Evolutionary conservation across 805 yeast species (phyloP).

Genomic region (Saccharomyces paradoxus): DNA sequence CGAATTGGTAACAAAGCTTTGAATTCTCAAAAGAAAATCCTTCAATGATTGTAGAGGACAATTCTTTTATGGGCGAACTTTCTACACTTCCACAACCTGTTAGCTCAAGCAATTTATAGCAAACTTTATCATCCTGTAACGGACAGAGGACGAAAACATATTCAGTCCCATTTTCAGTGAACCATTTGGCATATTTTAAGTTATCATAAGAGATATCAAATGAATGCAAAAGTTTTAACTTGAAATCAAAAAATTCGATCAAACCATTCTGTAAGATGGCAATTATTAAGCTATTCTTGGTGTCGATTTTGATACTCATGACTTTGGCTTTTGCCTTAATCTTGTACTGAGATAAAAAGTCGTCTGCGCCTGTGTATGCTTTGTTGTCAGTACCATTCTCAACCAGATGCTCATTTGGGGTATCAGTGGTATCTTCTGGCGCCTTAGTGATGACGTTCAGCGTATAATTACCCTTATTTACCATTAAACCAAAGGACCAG

Average conservation of each 20-base stretch:
- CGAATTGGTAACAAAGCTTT: conserved; percentile 23
- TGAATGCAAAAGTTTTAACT: conserved; percentile 19
- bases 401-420: conserved; percentile 8
- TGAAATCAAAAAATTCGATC: conserved; percentile 22
- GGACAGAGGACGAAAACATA: conserved; percentile 19
- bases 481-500: conserved; percentile 21
- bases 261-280: conserved; percentile 25
- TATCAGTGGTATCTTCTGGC: not conserved
- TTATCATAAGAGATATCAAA: conserved; percentile 18
- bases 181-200: conserved; percentile 17
- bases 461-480: conserved; percentile 13
- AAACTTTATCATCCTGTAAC: conserved; percentile 15
- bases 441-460: conserved; percentile 15
- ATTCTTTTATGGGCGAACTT: conserved; percentile 14
- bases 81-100: conserved; percentile 4
- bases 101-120: conserved; percentile 21
- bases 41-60: conserved; percentile 22
- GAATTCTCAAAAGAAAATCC: conserved; percentile 12
- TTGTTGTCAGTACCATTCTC: conserved; percentile 7
- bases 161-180: conserved; percentile 11
- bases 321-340: conserved; percentile 13
- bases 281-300: conserved; percentile 8
- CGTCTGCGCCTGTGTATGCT: conserved; percentile 7
- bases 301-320: conserved; percentile 14
- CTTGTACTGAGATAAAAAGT: conserved; percentile 8